Evolutionary conservation across 805 yeast species (phyloP), one percentile per base, ranked within the genome.

Genomic region (Cyberlindnera mycetangii): DNA sequence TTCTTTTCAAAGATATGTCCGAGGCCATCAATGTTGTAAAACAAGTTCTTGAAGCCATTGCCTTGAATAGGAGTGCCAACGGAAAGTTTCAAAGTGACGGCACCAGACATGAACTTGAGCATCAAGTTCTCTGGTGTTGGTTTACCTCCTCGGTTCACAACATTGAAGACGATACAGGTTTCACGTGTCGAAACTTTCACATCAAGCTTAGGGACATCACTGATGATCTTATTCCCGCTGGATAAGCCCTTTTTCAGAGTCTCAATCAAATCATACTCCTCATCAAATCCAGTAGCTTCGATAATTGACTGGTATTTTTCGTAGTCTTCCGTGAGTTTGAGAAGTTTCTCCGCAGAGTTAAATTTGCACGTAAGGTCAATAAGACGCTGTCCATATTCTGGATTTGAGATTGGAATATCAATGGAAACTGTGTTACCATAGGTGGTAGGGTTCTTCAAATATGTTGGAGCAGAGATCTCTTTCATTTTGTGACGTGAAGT

Each of bases 321-420:
- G 15, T 22, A 27, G 25, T 15, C 32, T 2, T 35, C 22, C 2
- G 30, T 12, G 7, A 51, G 33, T 3, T 40, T 33, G n/a, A n/a
- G 15, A 9, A 51, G 41, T 32, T 51, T 47, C 16, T 47, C 51
- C 7, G 37, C 35, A 2, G 48, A 41, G 33, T 44, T 39, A 18
- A 41, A 48, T 9, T 39, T 20, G n/a, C 32, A 14, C 7, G 37
- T 25, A n/a, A 48, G 30, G 0, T 39, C 42, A 15, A 41, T 17
- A n/a, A 43, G 7, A 3, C 15, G 22, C 4, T 37, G 8, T 10
- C 18, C 25, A n/a, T 40, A 37, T 9, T 9, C 31, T 4, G 37
- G 21, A 15, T 35, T 19, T 8, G 33, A 14, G n/a, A 34, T 10
- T 4, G 52, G 45, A 25, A 45, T 35, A 24, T 45, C 49, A 32